These are phyloP conservation scores for Aegilops sharonensis DNA, from an alignment of 176 grass and related monocot genomes.

Conservation along the genomic window DNA sequence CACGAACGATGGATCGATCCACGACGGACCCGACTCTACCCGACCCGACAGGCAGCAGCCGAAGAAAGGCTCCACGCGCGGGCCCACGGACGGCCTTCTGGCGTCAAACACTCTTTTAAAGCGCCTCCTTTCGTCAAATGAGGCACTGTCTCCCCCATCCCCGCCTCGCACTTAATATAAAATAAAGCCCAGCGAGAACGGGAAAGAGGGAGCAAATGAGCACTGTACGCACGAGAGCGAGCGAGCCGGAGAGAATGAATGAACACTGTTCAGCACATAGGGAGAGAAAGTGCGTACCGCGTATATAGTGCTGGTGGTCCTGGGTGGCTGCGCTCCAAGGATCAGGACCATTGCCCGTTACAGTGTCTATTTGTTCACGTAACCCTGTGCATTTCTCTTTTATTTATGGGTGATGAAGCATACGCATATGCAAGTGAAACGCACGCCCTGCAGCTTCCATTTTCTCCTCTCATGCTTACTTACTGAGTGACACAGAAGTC, in stretches of 20 bases:
- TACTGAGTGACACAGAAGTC: no score
- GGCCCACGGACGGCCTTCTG: no score
- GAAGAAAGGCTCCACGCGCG: neutral
- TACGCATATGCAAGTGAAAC: no score
- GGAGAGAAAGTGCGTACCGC: neutral
- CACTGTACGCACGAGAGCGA: neutral
- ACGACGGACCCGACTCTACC: neutral
- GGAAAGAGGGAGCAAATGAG: neutral
- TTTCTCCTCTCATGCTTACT: neutral
- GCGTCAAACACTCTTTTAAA: neutral
- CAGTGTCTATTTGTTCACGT: neutral
- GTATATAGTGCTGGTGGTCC: conserved; percentile 8
- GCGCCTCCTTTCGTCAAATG: conserved; percentile 46
- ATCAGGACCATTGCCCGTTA: neutral
- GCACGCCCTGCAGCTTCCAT: neutral
- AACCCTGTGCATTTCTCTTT: neutral
- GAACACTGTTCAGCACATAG: neutral
- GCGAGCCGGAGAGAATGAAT: neutral
- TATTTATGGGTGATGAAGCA: no score
- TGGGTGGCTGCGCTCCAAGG: conserved; percentile 2
- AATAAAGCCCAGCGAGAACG: conserved; percentile 9
- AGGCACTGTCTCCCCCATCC: conserved; percentile 13
- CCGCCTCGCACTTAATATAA: neutral
- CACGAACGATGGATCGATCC: neutral
- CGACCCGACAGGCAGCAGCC: neutral